phyloP scores from a whole-genome alignment of 2,329 filamentous ascomycete genomes.

The Talaromyces amestolkiae region DNA sequence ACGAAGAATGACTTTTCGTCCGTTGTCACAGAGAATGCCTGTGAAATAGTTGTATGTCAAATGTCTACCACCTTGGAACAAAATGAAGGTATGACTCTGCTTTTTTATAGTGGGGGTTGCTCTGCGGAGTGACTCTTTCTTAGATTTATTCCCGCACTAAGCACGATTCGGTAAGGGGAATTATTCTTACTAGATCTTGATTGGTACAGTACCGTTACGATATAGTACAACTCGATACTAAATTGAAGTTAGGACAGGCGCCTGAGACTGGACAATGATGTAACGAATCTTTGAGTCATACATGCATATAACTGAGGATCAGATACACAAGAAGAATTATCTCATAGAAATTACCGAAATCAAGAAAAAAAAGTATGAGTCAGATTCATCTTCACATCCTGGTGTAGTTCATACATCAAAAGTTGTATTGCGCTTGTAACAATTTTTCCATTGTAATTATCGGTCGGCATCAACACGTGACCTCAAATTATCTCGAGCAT shows the following conservation, averaged over 20 bases:
- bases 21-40: background rate
- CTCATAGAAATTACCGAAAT: background rate
- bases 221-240: background rate
- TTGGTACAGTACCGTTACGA: background rate
- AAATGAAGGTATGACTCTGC: background rate
- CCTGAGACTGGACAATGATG: background rate
- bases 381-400: background rate
- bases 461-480: slow-evolving; percentile 11
- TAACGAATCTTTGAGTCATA: background rate
- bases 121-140: background rate
- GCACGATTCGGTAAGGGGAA: slow-evolving; percentile 1
- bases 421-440: background rate
- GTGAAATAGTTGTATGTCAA: background rate
- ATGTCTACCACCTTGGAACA: background rate
- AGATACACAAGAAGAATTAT: background rate
- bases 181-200: background rate
- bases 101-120: slow-evolving; percentile 15
- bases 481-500: slow-evolving; percentile 16
- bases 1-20: background rate
- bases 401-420: background rate
- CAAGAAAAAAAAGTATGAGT: background rate
- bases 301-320: background rate
- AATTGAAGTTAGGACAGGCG: background rate
- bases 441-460: background rate
- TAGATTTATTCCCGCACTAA: slow-evolving; percentile 14